Evolutionary conservation across 208 protist species (phyloP), one percentile per base, ranked within the genome.

Genomic region (Borovskyia barvae): DNA sequence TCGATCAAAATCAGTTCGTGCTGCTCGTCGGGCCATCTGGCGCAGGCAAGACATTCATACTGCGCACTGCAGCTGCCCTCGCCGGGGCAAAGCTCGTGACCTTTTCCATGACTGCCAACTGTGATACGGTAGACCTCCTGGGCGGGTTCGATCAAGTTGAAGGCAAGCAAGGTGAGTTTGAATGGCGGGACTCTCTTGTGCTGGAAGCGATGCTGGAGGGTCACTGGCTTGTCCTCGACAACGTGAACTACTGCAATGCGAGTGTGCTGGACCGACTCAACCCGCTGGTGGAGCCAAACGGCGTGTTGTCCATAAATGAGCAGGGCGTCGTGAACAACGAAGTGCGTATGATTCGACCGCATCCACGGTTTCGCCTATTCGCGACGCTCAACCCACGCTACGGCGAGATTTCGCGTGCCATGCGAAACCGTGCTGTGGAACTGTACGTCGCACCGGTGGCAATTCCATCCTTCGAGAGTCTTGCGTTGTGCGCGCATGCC

Each of bases 181-280:
- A 99, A 72, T 99, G 99, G 99, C 80, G 97, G 3, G 98, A 99
- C 82, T 99, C 99, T 20, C 46, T 99, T 9, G 80, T 99, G 19
- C 73, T 99, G 20, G 74, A 96, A 57, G 96, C 97, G 5, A 86
- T 99, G 73, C 51, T 93, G 65, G 56, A 72, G 25, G 99, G 99
- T 12, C 55, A 98, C 66, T 99, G 99, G 99, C 77, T 99, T 8
- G 76, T 99, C 0, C 82, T 99, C 25, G 98, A 99, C 72, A 99
- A 99, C 75, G 98, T 96, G 12, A 99, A 99, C 82, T 97, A 99
- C 45, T 99, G 98, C 81, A 94, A 90, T 32, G 87, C 98, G 5
- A 98, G 99, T 20, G 98, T 99, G 24, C 83, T 99, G 3, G 99
- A 99, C 72, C 85, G 99, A 9, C 86, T 99, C 14, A 99, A 99